These are phyloP conservation scores for Castanea mollissima DNA, from an alignment of 306 rosid genomes.

Conservation along the genomic window DNA sequence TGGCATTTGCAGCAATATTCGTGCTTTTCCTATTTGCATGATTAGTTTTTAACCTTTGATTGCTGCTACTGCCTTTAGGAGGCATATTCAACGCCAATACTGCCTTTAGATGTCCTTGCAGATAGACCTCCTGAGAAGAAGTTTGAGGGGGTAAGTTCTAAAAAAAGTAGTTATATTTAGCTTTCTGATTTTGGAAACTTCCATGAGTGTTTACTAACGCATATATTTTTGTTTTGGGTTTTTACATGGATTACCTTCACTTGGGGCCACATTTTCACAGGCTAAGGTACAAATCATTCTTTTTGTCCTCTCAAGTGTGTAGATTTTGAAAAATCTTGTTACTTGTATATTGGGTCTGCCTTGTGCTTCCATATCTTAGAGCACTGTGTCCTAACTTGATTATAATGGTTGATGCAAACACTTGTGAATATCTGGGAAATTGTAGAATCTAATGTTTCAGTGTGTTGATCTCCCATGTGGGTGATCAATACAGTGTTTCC, in stretches of 20 bases:
- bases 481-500: neutral
- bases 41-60: conserved; percentile 12
- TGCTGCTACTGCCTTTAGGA: conserved; percentile 39
- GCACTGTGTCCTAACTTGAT: neutral
- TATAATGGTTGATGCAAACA: neutral
- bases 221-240: conserved; percentile 11
- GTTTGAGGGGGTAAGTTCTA: conserved; percentile 68
- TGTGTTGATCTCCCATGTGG: neutral
- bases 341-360: neutral
- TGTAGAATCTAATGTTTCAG: neutral
- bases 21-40: neutral
- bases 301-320: conserved; percentile 5
- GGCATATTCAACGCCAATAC: conserved; percentile 79
- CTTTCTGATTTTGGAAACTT: conserved; percentile 19
- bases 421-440: neutral
- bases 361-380: neutral
- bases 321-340: neutral
- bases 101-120: conserved; percentile 88
- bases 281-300: conserved; percentile 62
- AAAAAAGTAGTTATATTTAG: neutral
- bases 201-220: conserved; percentile 33
- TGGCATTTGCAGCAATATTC: conserved; percentile 10
- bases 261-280: conserved; percentile 46
- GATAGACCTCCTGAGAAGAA: conserved; percentile 92
- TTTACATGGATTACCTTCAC: conserved; percentile 42